Evolutionary conservation across 495 filamentous ascomycete genomes (phyloP).

Genomic region (Usnea hakonensis): DNA sequence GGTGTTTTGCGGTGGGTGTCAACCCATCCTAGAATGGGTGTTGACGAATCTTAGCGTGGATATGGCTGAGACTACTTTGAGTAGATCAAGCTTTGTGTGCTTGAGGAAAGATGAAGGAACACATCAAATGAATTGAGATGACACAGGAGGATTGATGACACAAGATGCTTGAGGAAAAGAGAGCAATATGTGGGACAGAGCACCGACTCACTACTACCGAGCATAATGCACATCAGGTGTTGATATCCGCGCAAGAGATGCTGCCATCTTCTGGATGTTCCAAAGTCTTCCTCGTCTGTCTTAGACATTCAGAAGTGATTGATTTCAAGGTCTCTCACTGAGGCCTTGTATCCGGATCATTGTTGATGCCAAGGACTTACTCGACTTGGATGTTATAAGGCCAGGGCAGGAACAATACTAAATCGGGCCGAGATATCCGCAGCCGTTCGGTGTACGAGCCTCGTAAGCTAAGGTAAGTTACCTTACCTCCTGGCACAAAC

Average conservation of each 20-base stretch:
- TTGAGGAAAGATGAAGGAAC: background rate
- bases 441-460: too few species aligned
- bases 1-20: background rate
- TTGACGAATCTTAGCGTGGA: background rate
- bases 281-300: too few species aligned
- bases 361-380: too few species aligned
- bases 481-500: too few species aligned
- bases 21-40: too few species aligned
- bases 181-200: background rate
- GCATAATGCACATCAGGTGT: background rate
- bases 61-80: background rate
- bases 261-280: background rate
- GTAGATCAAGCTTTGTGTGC: background rate
- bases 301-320: background rate
- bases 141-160: background rate
- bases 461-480: too few species aligned
- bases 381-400: too few species aligned
- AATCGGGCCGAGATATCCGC: too few species aligned
- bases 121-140: background rate
- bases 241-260: background rate
- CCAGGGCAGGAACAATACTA: too few species aligned
- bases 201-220: background rate
- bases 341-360: too few species aligned
- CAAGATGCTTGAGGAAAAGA: background rate
- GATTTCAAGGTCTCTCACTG: too few species aligned